Base-by-base conservation (phyloP, 805 yeast genomes). In the Saccharomycopsis amapae region DNA sequence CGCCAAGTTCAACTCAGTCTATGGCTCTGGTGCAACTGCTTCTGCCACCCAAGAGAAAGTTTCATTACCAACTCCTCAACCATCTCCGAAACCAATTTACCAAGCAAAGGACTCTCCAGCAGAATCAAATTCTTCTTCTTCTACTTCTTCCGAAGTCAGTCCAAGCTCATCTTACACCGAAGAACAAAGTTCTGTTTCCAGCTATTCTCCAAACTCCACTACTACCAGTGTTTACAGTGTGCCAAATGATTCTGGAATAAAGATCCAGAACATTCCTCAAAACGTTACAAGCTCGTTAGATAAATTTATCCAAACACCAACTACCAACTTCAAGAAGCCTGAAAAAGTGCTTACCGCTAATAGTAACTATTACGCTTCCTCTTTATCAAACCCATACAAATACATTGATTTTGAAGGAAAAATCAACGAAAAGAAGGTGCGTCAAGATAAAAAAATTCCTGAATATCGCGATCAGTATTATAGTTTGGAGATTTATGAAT, bases 271-370 rank as follows among this genome's bases (percentile, higher is more conserved):
- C 30, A 48, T 48, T 41, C 36, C 45, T 17, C 24, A 28, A 26
- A 40, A 42, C 5, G 30, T 42, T 20, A n/a, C n/a, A n/a, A 26
- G 31, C 22, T 33, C 46, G 3, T 45, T 48, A 30, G 52, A 37
- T 5, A 32, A 48, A 25, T 48, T 33, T 22, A 48, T 48, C 23
- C 52, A 48, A 24, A 48, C 50, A 10, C 46, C 52, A 2, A 38
- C 46, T n/a, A 48, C 52, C 9, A 33, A 26, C 37, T 48, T 40
- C 23, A 48, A 45, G 34, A 35, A 28, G n/a, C 40, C 48, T 9
- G 23, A 32, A 23, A 28, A 28, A 40, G 18, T 26, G 13, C 35
- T 15, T 13, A 7, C 31, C 18, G 43, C 36, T 12, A 36, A 15
- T 19, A 28, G n/a, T 12, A 41, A 25, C n/a, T 40, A 34, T 26